Conservation (phyloP, 257 asterid species). For the Solanum pennellii region DNA sequence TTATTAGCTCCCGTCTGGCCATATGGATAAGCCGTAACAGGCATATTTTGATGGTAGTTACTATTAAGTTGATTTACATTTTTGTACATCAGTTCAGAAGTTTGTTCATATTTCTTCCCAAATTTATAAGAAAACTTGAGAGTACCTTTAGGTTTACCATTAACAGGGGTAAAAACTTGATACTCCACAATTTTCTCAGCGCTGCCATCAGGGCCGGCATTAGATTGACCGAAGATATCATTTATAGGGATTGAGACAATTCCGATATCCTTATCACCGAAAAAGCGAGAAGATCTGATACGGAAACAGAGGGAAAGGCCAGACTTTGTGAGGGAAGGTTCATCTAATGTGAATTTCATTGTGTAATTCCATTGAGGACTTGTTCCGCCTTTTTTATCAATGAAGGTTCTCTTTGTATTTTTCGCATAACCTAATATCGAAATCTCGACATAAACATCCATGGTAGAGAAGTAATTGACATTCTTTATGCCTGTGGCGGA, state of each 20-base stretch:
- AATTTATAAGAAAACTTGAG: background rate
- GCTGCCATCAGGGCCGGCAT: background rate
- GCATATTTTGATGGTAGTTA: background rate
- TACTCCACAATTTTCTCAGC: background rate
- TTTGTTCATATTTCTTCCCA: slow-evolving; percentile 1
- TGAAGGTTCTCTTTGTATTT: slow-evolving; percentile 23
- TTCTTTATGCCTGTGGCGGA: slow-evolving; percentile 43
- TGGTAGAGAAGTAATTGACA: slow-evolving; percentile 30
- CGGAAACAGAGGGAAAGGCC: background rate
- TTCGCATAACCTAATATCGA: slow-evolving; percentile 38
- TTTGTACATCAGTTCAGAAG: background rate
- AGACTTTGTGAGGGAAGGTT: background rate
- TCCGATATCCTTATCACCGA: background rate
- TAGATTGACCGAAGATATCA: background rate
- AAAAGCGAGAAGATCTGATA: background rate
- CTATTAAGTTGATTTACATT: background rate
- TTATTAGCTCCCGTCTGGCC: background rate
- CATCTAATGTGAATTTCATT: slow-evolving; percentile 28
- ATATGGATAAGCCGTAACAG: background rate
- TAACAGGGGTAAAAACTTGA: background rate
- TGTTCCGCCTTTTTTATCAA: slow-evolving; percentile 38
- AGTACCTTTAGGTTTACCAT: background rate
- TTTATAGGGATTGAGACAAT: background rate
- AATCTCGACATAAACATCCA: slow-evolving; percentile 44
- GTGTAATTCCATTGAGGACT: slow-evolving; percentile 41